phyloP scores from a whole-genome alignment of 257 asterid genomes.

The Striga asiatica region DNA sequence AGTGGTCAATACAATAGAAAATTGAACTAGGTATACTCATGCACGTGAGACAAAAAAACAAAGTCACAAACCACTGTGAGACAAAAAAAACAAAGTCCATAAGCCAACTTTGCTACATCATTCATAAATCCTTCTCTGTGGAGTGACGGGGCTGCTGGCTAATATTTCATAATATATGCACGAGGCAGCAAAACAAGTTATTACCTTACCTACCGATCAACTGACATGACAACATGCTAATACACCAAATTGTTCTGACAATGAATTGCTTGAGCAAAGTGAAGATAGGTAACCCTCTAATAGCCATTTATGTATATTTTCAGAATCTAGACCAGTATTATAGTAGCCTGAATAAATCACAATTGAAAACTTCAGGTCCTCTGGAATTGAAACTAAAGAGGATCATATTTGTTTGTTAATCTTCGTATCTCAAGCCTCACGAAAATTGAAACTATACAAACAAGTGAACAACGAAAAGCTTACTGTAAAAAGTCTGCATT shows the following conservation, averaged over 20 bases:
- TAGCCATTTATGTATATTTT: too few species aligned
- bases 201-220: neutral
- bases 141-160: too few species aligned
- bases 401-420: neutral
- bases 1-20: too few species aligned
- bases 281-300: neutral
- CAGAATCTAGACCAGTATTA: too few species aligned
- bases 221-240: neutral
- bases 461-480: constrained; percentile 7
- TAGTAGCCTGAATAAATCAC: too few species aligned
- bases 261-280: neutral
- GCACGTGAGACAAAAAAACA: too few species aligned
- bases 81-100: too few species aligned
- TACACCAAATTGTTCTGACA: neutral
- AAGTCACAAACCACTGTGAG: too few species aligned
- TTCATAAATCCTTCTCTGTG: too few species aligned
- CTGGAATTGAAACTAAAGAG: neutral
- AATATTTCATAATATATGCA: neutral
- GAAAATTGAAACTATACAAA: neutral
- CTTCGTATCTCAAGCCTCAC: neutral
- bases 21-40: too few species aligned
- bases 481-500: constrained; percentile 2
- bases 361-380: too few species aligned
- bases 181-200: neutral
- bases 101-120: too few species aligned